Percentiles rank a stretch among this genome's conserved stretches.
Conservation (phyloP, 192 early-diverging fungal genomes). For the Endogone sp. region DNA sequence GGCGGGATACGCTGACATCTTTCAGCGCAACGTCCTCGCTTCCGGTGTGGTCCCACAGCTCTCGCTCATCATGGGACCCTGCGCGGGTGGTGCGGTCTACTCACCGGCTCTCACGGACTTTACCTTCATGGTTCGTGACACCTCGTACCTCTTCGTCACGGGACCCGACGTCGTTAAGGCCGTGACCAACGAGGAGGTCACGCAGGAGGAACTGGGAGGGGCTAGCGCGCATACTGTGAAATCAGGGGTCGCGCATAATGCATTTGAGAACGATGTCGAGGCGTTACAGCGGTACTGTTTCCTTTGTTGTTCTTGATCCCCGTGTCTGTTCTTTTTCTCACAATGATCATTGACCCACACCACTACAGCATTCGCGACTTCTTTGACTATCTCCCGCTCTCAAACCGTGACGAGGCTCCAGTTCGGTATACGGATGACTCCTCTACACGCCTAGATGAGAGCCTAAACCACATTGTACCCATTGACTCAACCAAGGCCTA, state of each 20-base stretch:
- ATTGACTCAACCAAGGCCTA: constrained; percentile 88
- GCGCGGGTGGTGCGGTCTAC: constrained; percentile 96
- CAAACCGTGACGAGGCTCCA: constrained; percentile 70
- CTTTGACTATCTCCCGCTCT: constrained; percentile 82
- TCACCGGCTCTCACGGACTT: constrained; percentile 97
- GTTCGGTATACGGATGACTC: constrained; percentile 63
- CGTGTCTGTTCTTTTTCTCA: not conserved
- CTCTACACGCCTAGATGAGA: constrained; percentile 61
- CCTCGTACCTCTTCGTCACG: constrained; percentile 95
- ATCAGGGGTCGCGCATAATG: constrained; percentile 89
- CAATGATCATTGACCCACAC: constrained; percentile 5
- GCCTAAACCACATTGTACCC: constrained; percentile 87
- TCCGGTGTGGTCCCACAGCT: constrained; percentile 96
- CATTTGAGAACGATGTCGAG: constrained; percentile 93
- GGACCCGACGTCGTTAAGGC: constrained; percentile 96
- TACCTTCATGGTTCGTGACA: constrained; percentile 95
- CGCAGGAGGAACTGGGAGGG: constrained; percentile 93
- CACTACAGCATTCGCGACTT: constrained; percentile 67
- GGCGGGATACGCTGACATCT: constrained; percentile 96
- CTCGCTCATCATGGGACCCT: constrained; percentile 96
- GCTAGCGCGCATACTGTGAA: constrained; percentile 84
- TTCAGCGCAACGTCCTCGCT: constrained; percentile 88
- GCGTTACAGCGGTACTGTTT: constrained; percentile 61
- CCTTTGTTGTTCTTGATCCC: not conserved
- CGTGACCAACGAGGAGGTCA: constrained; percentile 92